Evolutionary conservation across 345 rosid species (phyloP), one percentile per base, ranked within the genome.

Genomic region (Alliaria petiolata): DNA sequence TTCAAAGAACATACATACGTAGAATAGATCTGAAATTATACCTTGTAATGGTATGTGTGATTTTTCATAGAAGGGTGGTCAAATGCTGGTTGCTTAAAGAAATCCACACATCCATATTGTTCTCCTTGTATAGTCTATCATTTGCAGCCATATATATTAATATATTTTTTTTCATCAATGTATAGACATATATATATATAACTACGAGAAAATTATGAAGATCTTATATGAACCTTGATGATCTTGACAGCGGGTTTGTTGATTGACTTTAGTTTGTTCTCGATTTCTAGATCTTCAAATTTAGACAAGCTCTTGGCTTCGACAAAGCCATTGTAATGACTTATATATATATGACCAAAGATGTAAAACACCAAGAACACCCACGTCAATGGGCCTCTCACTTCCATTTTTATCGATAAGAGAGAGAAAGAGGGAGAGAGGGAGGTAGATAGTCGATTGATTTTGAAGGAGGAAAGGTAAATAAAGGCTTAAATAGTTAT

Each of bases 21-120:
- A 15, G 15, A 11, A 13, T 0, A 2, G 31, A 70, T 28, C 13
- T 0, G 4, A 8, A 39, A 16, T 12, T 34, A 13, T 71, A 71
- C 70, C 17, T 42, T 71, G 76, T 71, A 63, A 22, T 71, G 76
- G 63, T 62, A 71, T n/a, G 20, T 20, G 55, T 71, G 76, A 53
- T 71, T 71, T 35, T 62, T 71, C 76, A 71, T 31, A 52, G 76
- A 62, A 20, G 63, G 76, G 16, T 71, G 69, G 31, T 71, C 76
- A 62, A 71, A 71, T 42, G 69, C 76, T 62, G 69, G 76, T 62
- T 71, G 69, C 70, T 62, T 71, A 47, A 62, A 71, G 55, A 52
- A 71, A 71, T 71, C 69, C 38, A 71, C 69, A 34, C 76, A 71
- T 43, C 55, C 69, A 7, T 71, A 71, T 43, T 1, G 22, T 33